These are phyloP conservation scores for Globisporangium echinulatum DNA, from an alignment of 352 stramenopile species.

Conservation along the genomic window DNA sequence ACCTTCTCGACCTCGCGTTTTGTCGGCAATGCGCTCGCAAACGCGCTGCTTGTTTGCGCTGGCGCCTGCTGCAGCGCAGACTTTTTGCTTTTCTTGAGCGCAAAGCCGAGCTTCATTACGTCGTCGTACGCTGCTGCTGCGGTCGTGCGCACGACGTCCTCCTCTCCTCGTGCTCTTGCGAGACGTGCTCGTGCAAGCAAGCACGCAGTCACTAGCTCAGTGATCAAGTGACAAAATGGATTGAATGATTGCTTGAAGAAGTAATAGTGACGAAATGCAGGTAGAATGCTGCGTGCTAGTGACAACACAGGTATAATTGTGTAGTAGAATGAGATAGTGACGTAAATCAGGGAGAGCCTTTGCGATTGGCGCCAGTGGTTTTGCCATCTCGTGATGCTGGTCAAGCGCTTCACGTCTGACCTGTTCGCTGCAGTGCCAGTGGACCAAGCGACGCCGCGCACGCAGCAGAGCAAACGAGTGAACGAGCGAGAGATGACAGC, in stretches of 20 bases:
- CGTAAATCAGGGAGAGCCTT: no score
- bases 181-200: background rate
- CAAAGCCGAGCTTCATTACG: constrained; percentile 55
- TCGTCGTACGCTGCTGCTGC: background rate
- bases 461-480: background rate
- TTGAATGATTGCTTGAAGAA: no score
- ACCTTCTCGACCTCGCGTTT: constrained; percentile 31
- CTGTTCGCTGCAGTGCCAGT: background rate
- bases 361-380: background rate
- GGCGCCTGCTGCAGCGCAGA: constrained; percentile 13
- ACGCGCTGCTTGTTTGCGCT: constrained; percentile 13
- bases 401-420: no score
- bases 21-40: constrained; percentile 10
- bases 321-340: no score
- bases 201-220: no score
- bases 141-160: background rate
- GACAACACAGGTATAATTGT: no score
- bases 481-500: constrained; percentile 1
- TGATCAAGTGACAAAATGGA: no score
- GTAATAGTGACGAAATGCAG: no score
- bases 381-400: background rate
- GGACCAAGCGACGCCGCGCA: background rate
- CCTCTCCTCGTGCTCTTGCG: no score
- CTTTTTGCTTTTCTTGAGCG: constrained; percentile 71
- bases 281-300: no score